Evolutionary conservation across 192 early-diverging fungal genomes (phyloP).

Genomic region (Phlyctochytrium bullatum): DNA sequence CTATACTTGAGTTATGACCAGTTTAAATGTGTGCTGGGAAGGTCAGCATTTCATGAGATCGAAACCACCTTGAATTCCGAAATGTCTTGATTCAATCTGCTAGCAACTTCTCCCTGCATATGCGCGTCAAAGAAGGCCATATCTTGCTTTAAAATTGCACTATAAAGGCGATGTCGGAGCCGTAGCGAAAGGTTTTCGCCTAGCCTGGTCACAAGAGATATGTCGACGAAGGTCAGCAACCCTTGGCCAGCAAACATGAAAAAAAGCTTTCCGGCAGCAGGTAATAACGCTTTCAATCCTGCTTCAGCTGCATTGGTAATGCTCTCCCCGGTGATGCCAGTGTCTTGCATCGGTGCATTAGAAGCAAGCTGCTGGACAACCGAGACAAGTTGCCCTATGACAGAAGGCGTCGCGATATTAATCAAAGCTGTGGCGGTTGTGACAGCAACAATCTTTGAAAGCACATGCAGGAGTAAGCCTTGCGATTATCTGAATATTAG

Average conservation of each 20-base stretch:
- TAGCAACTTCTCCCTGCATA: conserved; percentile 31
- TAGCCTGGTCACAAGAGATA: conserved; percentile 31
- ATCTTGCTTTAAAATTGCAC: conserved; percentile 28
- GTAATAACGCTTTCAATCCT: not conserved
- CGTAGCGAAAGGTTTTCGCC: conserved; percentile 31
- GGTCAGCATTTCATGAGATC: too few relatives aligned
- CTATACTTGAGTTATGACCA: conserved; percentile 28
- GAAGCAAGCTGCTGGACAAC: conserved; percentile 26
- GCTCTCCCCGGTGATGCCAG: not conserved
- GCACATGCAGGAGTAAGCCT: not conserved
- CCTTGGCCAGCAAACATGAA: conserved; percentile 27
- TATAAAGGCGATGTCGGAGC: conserved; percentile 26
- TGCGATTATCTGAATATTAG: not conserved
- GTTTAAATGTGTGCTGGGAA: conserved; percentile 32
- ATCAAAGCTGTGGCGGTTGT: conserved; percentile 28
- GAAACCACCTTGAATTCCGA: conserved; percentile 34
- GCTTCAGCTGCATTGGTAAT: not conserved
- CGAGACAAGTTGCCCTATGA: conserved; percentile 36
- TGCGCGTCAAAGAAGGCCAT: conserved; percentile 39
- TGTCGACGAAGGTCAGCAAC: conserved; percentile 36
- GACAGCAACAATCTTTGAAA: conserved; percentile 24
- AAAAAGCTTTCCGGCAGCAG: conserved; percentile 19
- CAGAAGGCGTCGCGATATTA: conserved; percentile 35
- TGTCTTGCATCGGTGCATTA: too few relatives aligned
- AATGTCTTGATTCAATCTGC: conserved; percentile 33